These are phyloP conservation scores for Arxiozyma bovina DNA, from an alignment of 1,139 yeast genomes.

Conservation along the genomic window DNA sequence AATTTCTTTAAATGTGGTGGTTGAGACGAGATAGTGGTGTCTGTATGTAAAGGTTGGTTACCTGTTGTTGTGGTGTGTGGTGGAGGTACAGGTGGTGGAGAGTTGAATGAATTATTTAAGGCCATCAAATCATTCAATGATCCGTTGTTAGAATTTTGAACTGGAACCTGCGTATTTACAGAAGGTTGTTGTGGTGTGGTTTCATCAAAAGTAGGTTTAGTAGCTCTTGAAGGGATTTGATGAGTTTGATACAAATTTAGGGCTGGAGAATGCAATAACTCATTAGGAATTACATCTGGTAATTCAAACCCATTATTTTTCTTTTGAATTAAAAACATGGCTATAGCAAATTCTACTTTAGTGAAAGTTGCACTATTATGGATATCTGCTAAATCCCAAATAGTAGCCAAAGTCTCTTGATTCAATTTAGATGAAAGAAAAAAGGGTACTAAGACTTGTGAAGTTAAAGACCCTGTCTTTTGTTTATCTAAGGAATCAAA, in stretches of 20 bases:
- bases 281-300: conserved; percentile 61
- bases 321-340: conserved; percentile 86
- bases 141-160: conserved; percentile 37
- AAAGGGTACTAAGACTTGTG: conserved; percentile 79
- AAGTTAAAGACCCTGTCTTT: conserved; percentile 55
- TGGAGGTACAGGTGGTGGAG: conserved; percentile 29
- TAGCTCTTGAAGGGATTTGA: conserved; percentile 20
- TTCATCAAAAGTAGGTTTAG: conserved; percentile 28
- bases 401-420: conserved; percentile 76
- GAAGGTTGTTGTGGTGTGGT: conserved; percentile 15
- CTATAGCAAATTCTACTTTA: conserved; percentile 78
- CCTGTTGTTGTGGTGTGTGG: background rate
- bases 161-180: conserved; percentile 17
- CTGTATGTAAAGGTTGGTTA: conserved; percentile 10
- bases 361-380: conserved; percentile 80
- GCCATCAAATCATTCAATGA: conserved; percentile 63
- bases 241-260: conserved; percentile 19
- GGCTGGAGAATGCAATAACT: conserved; percentile 36
- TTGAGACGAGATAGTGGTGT: conserved; percentile 1
- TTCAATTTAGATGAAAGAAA: conserved; percentile 79
- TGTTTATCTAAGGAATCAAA: conserved; percentile 69
- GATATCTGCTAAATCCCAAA: conserved; percentile 93
- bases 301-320: conserved; percentile 66
- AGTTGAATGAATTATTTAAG: conserved; percentile 40
- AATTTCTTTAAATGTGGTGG: conserved; percentile 21